Base-by-base conservation (phyloP, 352 stramenopile genomes). In the Phytophthora capsici region DNA sequence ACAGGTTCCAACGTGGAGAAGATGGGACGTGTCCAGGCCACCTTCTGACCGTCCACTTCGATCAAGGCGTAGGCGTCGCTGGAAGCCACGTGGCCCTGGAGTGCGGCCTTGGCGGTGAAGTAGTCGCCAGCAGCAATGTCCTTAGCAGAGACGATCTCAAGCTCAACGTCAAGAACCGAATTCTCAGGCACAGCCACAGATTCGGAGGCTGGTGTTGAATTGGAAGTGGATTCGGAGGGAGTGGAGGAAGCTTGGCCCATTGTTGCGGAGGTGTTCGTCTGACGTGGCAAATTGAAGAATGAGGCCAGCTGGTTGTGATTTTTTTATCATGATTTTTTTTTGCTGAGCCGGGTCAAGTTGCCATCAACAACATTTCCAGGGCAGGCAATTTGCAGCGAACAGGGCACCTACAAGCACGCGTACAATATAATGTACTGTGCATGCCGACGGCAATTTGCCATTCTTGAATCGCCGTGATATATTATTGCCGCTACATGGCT, bases 31-130 rank as follows among this genome's bases (percentile, higher is more conserved):
- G 71, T 75, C 66, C 66, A 78, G 23, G 61, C 71, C 48, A 78
- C 58, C 14, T 68, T 68, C 51, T 74, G 34, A 19, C 63, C 71
- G 19, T 47, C 57, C 22, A 80, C 64, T 40, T 77, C 63, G 51
- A 80, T 77, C 34, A 75, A 22, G 14, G 45, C 68, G 51, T 79
- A 79, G 40, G 67, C 67, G 37, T 79, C 71, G n/a, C 71, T 80
- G 28, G 71, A 77, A 22, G 58, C 47, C 9, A 75, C 19, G 26
- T 69, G 46, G 36, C 71, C 71, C 34, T 72, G 61, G 17, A 65
- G 45, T 17, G 44, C 38, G 0, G 71, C 63, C 30, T 50, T 63
- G 0, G 60, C 10, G 32, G 17, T 43, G 10, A 80, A 55, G 45
- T 57, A 69, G 50, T 80, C 71, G 25, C 71, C 67, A 4, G 58